A percentile compares a stretch with the other conserved stretches of the same genome.
Evolutionary conservation across 805 yeast species (phyloP).

Genomic region (Candida quercuum): DNA sequence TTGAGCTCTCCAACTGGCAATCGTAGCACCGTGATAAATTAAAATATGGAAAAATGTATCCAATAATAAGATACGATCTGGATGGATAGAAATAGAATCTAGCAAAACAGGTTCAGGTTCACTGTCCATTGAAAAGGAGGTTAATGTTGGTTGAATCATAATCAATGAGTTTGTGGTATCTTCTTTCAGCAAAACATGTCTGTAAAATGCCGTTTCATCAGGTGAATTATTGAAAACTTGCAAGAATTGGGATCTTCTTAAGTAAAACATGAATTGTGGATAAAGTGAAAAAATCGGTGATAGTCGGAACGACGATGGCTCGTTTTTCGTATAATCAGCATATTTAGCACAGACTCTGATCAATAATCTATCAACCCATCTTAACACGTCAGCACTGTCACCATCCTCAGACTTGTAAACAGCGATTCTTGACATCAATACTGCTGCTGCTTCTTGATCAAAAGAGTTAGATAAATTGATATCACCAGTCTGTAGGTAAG

Average conservation of each 20-base stretch:
- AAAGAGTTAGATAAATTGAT: conserved; percentile 60
- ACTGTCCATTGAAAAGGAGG: conserved; percentile 40
- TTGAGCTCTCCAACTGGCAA: conserved; percentile 62
- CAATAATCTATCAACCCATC: conserved; percentile 93
- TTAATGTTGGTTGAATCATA: conserved; percentile 67
- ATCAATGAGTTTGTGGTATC: conserved; percentile 54
- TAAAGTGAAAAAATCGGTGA: conserved; percentile 45
- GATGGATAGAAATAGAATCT: conserved; percentile 58
- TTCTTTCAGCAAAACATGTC: conserved; percentile 58
- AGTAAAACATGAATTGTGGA: conserved; percentile 65
- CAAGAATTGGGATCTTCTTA: conserved; percentile 60
- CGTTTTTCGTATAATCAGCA: conserved; percentile 90
- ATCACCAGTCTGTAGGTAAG: conserved; percentile 54
- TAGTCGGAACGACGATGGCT: conserved; percentile 46
- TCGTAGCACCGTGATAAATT: conserved; percentile 59
- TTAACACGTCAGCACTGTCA: conserved; percentile 86
- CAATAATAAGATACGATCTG: conserved; percentile 49
- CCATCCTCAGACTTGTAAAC: conserved; percentile 78
- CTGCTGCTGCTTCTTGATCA: conserved; percentile 98
- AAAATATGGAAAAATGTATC: conserved; percentile 69
- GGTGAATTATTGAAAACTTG: conserved; percentile 68
- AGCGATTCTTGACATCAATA: conserved; percentile 84
- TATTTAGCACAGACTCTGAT: conserved; percentile 87
- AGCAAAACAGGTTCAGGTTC: conserved; percentile 62
- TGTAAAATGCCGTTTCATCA: conserved; percentile 61